These are phyloP conservation scores for Cladorrhinum samala DNA, from an alignment of 495 filamentous ascomycete genomes.

Conservation along the genomic window DNA sequence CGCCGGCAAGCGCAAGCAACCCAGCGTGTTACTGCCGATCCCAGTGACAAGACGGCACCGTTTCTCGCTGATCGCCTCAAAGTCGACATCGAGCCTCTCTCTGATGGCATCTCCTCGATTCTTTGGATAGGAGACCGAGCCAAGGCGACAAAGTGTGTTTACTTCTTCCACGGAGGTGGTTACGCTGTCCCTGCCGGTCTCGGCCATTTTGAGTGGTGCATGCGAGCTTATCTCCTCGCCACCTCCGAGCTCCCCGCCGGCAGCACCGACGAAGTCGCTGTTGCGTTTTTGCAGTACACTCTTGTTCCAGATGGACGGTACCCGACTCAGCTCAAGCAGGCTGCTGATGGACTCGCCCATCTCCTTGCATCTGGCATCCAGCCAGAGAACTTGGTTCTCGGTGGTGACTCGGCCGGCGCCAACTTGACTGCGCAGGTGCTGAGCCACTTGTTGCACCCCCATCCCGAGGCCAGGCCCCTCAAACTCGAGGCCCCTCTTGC, in stretches of 20 bases:
- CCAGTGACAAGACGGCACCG: background rate
- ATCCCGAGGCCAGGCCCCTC: constrained; percentile 11
- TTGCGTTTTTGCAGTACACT: constrained; percentile 29
- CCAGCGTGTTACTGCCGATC: background rate
- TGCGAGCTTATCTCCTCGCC: constrained; percentile 21
- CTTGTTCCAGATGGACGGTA: constrained; percentile 23
- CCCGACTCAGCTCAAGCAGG: constrained; percentile 25
- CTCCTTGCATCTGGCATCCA: constrained; percentile 17
- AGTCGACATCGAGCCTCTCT: constrained; percentile 12
- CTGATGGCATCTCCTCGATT: constrained; percentile 19
- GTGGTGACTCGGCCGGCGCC: constrained; percentile 30
- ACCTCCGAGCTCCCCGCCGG: background rate
- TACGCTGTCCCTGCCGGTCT: constrained; percentile 18
- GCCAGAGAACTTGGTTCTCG: constrained; percentile 22
- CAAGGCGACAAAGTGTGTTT: constrained; percentile 26
- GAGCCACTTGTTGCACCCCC: constrained; percentile 23
- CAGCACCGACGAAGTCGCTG: constrained; percentile 21
- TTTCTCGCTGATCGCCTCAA: constrained; percentile 14
- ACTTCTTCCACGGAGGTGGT: constrained; percentile 32
- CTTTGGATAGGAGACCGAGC: constrained; percentile 29
- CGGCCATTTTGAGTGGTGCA: constrained; percentile 26
- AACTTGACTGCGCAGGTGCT: constrained; percentile 27
- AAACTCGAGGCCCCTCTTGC: constrained; percentile 15
- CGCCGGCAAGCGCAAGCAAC: background rate
- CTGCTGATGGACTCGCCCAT: constrained; percentile 19